Percentiles rank a stretch among this genome's conserved stretches.
phyloP scores from a whole-genome alignment of 768 basidiomycete species.

The Suillus sp. region DNA sequence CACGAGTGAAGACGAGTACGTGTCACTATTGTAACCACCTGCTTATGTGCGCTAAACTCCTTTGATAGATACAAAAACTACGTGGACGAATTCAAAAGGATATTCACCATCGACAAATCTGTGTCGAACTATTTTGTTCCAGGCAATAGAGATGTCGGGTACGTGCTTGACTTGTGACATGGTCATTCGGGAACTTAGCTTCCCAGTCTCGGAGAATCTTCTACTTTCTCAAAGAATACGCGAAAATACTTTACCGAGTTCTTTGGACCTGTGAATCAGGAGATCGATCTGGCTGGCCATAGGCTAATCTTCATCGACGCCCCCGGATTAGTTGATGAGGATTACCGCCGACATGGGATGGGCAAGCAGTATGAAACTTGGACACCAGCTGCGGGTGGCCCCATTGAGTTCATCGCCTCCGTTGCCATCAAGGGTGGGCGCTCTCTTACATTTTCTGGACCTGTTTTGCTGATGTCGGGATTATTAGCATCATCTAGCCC shows the following conservation, averaged over 20 bases:
- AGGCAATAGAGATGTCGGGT: constrained; percentile 85
- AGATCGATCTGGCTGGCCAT: constrained; percentile 65
- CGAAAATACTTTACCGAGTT: constrained; percentile 57
- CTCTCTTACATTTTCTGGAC: background rate
- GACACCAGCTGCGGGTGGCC: constrained; percentile 52
- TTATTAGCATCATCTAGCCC: constrained; percentile 40
- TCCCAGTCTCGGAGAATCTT: constrained; percentile 55
- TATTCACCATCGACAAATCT: constrained; percentile 49
- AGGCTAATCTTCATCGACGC: constrained; percentile 74
- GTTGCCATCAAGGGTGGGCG: constrained; percentile 30
- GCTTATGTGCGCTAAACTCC: constrained; percentile 8
- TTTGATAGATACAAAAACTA: constrained; percentile 63
- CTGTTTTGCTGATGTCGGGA: background rate
- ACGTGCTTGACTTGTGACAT: constrained; percentile 21
- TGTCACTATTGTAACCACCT: constrained; percentile 13
- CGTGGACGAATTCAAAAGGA: constrained; percentile 58
- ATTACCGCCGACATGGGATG: constrained; percentile 62
- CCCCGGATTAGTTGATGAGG: constrained; percentile 81
- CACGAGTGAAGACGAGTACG: constrained; percentile 50
- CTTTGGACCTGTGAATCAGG: constrained; percentile 72
- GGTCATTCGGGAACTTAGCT: background rate
- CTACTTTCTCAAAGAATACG: constrained; percentile 52
- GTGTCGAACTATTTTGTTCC: constrained; percentile 59
- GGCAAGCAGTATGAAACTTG: constrained; percentile 55
- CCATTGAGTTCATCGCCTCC: constrained; percentile 61